Evolutionary conservation across 2,329 filamentous ascomycete species (phyloP).

Genomic region (Venturiaceae sp.): DNA sequence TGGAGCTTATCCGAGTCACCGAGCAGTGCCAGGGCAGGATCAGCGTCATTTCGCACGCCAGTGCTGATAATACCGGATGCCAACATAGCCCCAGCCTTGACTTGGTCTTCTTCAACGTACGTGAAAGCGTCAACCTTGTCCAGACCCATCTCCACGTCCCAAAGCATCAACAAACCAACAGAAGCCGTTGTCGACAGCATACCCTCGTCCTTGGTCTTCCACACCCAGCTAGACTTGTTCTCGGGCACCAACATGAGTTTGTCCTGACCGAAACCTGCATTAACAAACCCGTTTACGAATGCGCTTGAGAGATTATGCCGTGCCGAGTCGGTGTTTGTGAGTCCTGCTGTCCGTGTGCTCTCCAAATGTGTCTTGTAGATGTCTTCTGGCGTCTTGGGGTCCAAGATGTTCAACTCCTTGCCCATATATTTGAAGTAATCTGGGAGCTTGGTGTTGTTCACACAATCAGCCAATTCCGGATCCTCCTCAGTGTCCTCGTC

Average conservation of each 20-base stretch:
- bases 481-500: conserved; percentile 58
- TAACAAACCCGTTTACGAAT: conserved; percentile 95
- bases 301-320: conserved; percentile 91
- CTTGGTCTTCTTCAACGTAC: conserved; percentile 70
- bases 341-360: conserved; percentile 81
- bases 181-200: conserved; percentile 96
- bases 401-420: conserved; percentile 93
- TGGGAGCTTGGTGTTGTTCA: conserved; percentile 79
- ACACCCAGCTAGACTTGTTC: conserved; percentile 83
- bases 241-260: conserved; percentile 95
- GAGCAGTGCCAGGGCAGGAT: conserved; percentile 81
- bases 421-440: conserved; percentile 90
- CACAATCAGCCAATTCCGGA: conserved; percentile 66
- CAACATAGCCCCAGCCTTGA: conserved; percentile 84
- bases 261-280: conserved; percentile 89
- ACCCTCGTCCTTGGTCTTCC: conserved; percentile 97
- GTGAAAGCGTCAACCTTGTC: conserved; percentile 95
- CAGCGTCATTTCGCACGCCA: conserved; percentile 78
- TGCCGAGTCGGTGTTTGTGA: conserved; percentile 92
- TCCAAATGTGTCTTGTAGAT: conserved; percentile 99
- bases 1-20: conserved; percentile 71
- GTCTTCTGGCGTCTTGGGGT: conserved; percentile 94
- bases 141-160: conserved; percentile 86
- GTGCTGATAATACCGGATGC: conserved; percentile 95
- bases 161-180: conserved; percentile 79